phyloP scores from a whole-genome alignment of 2,329 filamentous ascomycete genomes.

The Xylaria sp. region DNA sequence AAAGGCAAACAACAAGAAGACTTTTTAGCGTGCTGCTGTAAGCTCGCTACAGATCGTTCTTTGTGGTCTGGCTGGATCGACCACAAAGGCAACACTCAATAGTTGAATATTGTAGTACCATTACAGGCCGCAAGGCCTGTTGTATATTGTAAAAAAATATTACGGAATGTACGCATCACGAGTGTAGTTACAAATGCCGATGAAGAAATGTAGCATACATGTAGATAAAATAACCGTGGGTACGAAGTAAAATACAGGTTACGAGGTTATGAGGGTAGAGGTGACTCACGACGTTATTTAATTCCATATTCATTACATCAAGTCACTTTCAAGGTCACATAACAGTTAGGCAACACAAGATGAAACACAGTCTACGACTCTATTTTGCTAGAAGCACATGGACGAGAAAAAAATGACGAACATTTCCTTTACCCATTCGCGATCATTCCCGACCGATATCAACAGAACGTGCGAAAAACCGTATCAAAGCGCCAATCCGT shows the following conservation, averaged over 20 bases:
- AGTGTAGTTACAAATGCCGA: background rate
- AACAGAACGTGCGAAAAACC: slow-evolving; percentile 44
- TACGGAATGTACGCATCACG: background rate
- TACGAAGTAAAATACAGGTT: background rate
- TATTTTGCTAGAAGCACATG: slow-evolving; percentile 43
- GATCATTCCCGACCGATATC: slow-evolving; percentile 41
- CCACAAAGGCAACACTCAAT: background rate
- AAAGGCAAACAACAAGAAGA: slow-evolving; percentile 26
- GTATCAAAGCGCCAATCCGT: slow-evolving; percentile 46
- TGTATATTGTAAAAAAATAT: slow-evolving; percentile 3
- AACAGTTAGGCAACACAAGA: background rate
- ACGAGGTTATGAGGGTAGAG: too few relatives aligned
- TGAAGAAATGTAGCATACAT: too few relatives aligned
- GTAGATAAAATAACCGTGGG: too few relatives aligned
- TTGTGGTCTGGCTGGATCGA: slow-evolving; percentile 30
- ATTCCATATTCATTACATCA: too few relatives aligned
- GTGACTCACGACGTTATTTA: too few relatives aligned
- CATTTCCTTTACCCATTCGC: slow-evolving; percentile 36
- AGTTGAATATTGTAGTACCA: background rate
- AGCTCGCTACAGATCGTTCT: slow-evolving; percentile 34
- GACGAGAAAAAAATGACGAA: slow-evolving; percentile 38
- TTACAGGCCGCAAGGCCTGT: background rate
- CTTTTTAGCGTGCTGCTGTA: slow-evolving; percentile 41
- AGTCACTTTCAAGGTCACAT: slow-evolving; percentile 5
- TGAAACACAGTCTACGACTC: slow-evolving; percentile 40